Evolutionary conservation across 805 yeast genomes (phyloP).

Genomic region (Suhomyces sp.): DNA sequence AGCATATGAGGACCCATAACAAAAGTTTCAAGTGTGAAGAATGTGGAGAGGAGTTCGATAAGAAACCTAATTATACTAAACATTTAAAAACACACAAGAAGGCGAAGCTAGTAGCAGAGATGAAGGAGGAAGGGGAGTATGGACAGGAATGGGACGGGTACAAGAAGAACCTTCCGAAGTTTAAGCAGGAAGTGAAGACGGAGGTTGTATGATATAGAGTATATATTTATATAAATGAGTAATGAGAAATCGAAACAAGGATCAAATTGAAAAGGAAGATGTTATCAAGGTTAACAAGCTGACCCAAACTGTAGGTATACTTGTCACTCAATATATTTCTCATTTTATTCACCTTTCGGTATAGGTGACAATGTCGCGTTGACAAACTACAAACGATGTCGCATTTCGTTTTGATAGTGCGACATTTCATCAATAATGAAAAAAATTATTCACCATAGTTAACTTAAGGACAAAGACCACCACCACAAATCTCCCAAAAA

Average conservation of each 20-base stretch:
- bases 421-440: slow-evolving; percentile 3
- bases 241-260: not conserved
- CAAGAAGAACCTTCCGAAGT: no score
- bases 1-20: slow-evolving; percentile 80
- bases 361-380: no score
- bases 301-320: no score
- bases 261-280: no score
- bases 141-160: no score
- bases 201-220: not conserved
- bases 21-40: slow-evolving; percentile 49
- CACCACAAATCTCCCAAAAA: slow-evolving; percentile 15
- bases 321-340: no score
- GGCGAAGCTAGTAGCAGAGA: slow-evolving; percentile 3
- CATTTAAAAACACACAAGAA: slow-evolving; percentile 31
- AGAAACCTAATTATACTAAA: slow-evolving; percentile 37
- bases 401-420: no score
- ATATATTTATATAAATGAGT: not conserved
- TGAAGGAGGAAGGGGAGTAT: slow-evolving; percentile 3
- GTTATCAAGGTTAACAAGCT: no score
- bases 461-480: not conserved
- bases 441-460: no score
- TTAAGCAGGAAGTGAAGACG: not conserved
- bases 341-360: no score
- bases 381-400: no score
- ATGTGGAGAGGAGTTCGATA: slow-evolving; percentile 55